Conservation (phyloP, 306 rosid genomes). For the Urtica urens region DNA sequence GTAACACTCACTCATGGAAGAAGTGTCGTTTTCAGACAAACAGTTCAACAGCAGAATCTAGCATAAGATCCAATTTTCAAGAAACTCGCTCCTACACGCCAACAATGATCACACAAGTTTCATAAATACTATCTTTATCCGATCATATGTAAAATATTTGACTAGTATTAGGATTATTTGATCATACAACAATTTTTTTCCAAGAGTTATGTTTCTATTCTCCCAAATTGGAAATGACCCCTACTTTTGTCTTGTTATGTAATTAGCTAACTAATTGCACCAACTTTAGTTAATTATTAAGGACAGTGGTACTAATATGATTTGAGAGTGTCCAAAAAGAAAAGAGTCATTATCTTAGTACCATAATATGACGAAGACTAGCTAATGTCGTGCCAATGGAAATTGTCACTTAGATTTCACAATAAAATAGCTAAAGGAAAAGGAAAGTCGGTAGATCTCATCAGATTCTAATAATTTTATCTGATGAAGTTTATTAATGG, state of each 20-base stretch:
- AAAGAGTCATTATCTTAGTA: conserved; percentile 14
- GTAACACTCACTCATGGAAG: neutral
- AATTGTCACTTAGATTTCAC: conserved; percentile 18
- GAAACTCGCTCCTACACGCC: conserved; percentile 39
- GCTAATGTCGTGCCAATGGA: neutral
- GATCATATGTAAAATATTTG: neutral
- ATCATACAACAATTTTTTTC: neutral
- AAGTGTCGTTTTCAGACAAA: conserved; percentile 28
- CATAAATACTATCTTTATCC: conserved; percentile 21
- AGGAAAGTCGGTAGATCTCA: conserved; percentile 75
- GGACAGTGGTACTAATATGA: conserved; percentile 17
- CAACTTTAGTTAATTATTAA: neutral
- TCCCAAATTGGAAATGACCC: too few relatives aligned
- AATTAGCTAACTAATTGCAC: neutral
- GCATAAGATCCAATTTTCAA: conserved; percentile 28
- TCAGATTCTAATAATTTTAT: conserved; percentile 52
- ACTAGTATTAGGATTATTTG: neutral
- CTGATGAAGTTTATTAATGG: conserved; percentile 38
- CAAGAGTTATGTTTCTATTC: conserved; percentile 23
- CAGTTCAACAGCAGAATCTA: conserved; percentile 31
- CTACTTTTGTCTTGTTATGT: neutral
- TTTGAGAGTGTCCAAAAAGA: conserved; percentile 28
- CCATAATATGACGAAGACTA: conserved; percentile 17
- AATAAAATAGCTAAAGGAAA: conserved; percentile 27
- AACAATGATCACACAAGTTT: too few relatives aligned